These are phyloP conservation scores for Funneliformis mosseae DNA, from an alignment of 192 early-diverging fungal genomes.

Conservation along the genomic window DNA sequence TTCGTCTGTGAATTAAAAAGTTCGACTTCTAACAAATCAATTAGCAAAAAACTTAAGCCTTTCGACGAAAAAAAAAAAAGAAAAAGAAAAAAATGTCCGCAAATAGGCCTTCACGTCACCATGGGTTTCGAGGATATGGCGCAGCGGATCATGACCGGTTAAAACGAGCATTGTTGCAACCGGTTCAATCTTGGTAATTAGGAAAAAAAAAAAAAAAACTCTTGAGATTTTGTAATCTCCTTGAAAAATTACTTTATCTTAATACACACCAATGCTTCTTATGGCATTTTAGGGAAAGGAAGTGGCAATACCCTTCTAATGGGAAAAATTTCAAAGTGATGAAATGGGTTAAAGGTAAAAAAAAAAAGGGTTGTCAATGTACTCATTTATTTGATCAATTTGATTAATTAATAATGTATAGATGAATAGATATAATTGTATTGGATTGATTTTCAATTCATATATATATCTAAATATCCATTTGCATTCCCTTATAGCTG, in stretches of 20 bases:
- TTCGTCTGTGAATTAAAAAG: too few relatives aligned
- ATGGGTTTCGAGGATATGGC: background rate
- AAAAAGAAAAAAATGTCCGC: conserved; percentile 6
- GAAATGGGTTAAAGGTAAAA: conserved; percentile 50
- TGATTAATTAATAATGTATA: too few relatives aligned
- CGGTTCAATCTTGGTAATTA: conserved; percentile 47
- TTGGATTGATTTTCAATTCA: too few relatives aligned
- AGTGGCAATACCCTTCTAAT: conserved; percentile 44
- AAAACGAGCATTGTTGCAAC: conserved; percentile 48
- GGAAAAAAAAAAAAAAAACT: background rate
- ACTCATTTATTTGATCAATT: background rate
- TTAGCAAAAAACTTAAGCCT: too few relatives aligned
- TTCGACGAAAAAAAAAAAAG: background rate
- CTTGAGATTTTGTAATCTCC: background rate
- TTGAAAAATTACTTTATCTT: background rate
- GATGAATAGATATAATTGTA: too few relatives aligned
- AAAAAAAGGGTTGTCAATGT: background rate
- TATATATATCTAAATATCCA: background rate
- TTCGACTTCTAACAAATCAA: too few relatives aligned
- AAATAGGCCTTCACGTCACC: conserved; percentile 27
- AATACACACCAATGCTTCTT: background rate
- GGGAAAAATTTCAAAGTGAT: conserved; percentile 43
- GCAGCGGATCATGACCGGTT: conserved; percentile 47
- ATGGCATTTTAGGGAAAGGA: conserved; percentile 42
- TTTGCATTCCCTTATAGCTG: conserved; percentile 30